Evolutionary conservation across 2,329 filamentous ascomycete genomes (phyloP), one percentile per base, ranked within the genome.

Genomic region (Penicillium hordei): DNA sequence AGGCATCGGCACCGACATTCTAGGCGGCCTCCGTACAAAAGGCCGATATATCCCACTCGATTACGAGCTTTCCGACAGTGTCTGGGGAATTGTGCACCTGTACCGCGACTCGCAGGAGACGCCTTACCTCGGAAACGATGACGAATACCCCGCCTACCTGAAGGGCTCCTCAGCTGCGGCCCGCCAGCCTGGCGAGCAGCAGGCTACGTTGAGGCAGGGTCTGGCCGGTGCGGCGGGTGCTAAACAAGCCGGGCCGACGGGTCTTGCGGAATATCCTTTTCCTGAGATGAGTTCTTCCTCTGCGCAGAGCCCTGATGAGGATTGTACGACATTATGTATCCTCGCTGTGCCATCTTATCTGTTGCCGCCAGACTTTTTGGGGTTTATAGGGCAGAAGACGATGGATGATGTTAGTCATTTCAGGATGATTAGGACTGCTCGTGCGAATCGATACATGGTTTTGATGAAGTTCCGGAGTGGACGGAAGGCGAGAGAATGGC

Each of bases 341-440:
- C 87, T 96, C 29, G 93, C 93, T 5, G 93, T 99, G 15, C 94
- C 94, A 7, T 94, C 90, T 31, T 97, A 97, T 74, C 89, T 97
- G 78, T 91, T 91, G 8, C 90, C 93, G 0, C 89, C 89, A 7
- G 93, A 97, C 70, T 91, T 99, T 58, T 78, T 97, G 62, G 93
- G 91, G 0, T 97, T 95, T 67, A 85, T 97, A 6, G 94, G 94
- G 4, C 90, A 96, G 72, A 86, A 87, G 70, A 96, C 93, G 73
- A 85, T 90, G 72, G 86, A 89, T 57, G 85, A 93, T 59, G 91
- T 99, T 58, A 94, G 89, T 67, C 94, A 99, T 78, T 96, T 96
- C 71, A 83, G 94, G 52, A 91, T 99, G 85, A 90, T 99, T 55
- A 88, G 92, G 81, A 97, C 94, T 1, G 89, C 89, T 53, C 84